These are phyloP conservation scores for Candida berthetii DNA, from an alignment of 805 yeast genomes.

Conservation along the genomic window DNA sequence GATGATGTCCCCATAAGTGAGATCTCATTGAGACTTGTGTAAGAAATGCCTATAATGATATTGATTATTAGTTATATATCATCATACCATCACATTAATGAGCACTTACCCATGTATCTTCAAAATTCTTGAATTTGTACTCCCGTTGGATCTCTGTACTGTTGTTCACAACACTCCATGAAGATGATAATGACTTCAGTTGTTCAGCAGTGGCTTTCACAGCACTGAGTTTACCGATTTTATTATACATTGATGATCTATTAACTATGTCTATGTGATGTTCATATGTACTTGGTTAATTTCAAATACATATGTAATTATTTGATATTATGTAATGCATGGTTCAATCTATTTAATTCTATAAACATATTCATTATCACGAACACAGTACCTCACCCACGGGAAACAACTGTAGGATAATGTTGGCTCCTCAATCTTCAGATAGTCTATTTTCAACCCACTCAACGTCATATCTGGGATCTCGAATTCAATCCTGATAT, in stretches of 20 bases:
- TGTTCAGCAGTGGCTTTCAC: conserved; percentile 15
- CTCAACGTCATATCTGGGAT: conserved; percentile 61
- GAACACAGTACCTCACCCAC: conserved; percentile 63
- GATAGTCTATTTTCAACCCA: conserved; percentile 59
- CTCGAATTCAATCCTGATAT: conserved; percentile 51
- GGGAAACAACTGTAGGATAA: conserved; percentile 67
- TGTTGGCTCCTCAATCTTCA: conserved; percentile 55
- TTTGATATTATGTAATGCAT: background rate
- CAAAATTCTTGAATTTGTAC: conserved; percentile 42
- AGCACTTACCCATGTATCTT: conserved; percentile 50
- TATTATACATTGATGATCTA: conserved; percentile 32
- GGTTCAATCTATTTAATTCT: conserved; percentile 7
- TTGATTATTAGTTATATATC: background rate
- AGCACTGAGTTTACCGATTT: conserved; percentile 24
- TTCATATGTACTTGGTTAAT: too few relatives aligned
- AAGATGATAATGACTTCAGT: background rate
- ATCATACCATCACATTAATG: background rate
- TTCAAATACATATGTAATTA: too few relatives aligned
- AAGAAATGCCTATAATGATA: conserved; percentile 30
- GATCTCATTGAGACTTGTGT: conserved; percentile 51
- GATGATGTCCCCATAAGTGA: conserved; percentile 62
- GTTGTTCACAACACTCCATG: conserved; percentile 18
- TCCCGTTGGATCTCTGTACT: conserved; percentile 22
- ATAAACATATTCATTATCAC: conserved; percentile 29
- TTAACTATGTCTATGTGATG: too few relatives aligned